These are phyloP conservation scores for Monoraphidium neglectum DNA, from an alignment of 139 green algal species.

Conservation along the genomic window DNA sequence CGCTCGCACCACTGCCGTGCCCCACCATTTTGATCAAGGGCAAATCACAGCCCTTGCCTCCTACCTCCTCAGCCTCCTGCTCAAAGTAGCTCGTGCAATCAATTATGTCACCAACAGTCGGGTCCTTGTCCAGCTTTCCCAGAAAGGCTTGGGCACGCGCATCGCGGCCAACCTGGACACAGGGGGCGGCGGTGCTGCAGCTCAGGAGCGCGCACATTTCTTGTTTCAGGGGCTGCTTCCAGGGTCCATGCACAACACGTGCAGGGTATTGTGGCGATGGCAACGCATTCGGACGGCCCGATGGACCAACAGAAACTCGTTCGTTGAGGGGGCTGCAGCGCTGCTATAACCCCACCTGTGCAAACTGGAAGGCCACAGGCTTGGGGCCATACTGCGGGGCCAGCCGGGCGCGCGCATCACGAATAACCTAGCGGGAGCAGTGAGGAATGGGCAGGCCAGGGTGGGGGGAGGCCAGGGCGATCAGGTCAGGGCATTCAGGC, in stretches of 20 bases:
- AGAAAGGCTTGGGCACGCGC: constrained; percentile 26
- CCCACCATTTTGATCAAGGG: background rate
- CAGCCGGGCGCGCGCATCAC: constrained; percentile 8
- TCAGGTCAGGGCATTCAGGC: too few relatives aligned
- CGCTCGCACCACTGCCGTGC: background rate
- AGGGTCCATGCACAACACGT: too few relatives aligned
- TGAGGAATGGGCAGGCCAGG: too few relatives aligned
- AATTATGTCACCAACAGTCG: constrained; percentile 14
- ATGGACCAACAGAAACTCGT: too few relatives aligned
- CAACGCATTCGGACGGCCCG: too few relatives aligned
- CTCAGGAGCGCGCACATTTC: too few relatives aligned
- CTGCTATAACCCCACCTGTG: constrained; percentile 27
- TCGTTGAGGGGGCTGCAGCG: too few relatives aligned
- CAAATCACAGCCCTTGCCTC: background rate
- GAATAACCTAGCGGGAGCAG: background rate
- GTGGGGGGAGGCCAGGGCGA: too few relatives aligned
- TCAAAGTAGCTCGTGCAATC: constrained; percentile 32
- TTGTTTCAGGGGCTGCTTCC: too few relatives aligned
- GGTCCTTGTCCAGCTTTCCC: constrained; percentile 24
- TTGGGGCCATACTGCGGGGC: constrained; percentile 15
- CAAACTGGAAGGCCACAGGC: constrained; percentile 36
- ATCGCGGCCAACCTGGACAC: constrained; percentile 29
- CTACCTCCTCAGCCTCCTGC: constrained; percentile 13
- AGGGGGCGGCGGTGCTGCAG: too few relatives aligned
- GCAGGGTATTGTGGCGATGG: too few relatives aligned